Conservation (phyloP, 1,284 basidiomycete genomes). For the Cutaneotrichosporon dermatis region DNA sequence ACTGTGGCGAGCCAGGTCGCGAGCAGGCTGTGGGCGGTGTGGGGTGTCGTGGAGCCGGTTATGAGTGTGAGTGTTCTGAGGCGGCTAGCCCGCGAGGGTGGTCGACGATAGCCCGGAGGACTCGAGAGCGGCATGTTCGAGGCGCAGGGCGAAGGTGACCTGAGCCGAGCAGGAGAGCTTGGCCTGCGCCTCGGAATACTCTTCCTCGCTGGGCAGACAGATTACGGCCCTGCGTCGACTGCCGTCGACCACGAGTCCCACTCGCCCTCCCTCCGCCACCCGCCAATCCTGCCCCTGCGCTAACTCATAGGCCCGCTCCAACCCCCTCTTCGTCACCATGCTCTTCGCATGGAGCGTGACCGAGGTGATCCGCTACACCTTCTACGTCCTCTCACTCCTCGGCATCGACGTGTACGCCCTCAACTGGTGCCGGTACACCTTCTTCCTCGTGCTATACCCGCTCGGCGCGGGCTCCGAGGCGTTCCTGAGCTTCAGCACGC, state of each 20-base stretch:
- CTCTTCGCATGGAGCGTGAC: constrained; percentile 89
- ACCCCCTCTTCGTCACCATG: constrained; percentile 85
- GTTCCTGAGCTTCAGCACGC: constrained; percentile 71
- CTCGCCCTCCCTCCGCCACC: not conserved
- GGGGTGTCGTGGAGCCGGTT: constrained; percentile 68
- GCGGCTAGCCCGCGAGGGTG: too few relatives aligned
- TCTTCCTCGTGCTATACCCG: constrained; percentile 89
- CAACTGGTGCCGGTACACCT: constrained; percentile 66
- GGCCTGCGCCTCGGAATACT: too few relatives aligned
- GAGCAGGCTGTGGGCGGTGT: constrained; percentile 79
- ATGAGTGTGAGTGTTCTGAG: constrained; percentile 37
- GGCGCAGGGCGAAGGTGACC: too few relatives aligned
- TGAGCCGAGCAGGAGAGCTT: too few relatives aligned
- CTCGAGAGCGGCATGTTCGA: too few relatives aligned
- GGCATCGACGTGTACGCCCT: constrained; percentile 49
- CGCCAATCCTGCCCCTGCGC: not conserved
- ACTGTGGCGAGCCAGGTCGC: constrained; percentile 84
- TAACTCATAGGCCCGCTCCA: constrained; percentile 58
- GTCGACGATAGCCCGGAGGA: too few relatives aligned
- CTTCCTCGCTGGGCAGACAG: too few relatives aligned
- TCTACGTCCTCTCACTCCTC: constrained; percentile 73
- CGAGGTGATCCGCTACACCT: constrained; percentile 87
- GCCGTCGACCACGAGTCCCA: too few relatives aligned
- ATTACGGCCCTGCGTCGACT: too few relatives aligned
- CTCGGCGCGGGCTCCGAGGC: constrained; percentile 88